phyloP scores from a whole-genome alignment of 2,329 filamentous ascomycete genomes.

The Neonectria punicea region DNA sequence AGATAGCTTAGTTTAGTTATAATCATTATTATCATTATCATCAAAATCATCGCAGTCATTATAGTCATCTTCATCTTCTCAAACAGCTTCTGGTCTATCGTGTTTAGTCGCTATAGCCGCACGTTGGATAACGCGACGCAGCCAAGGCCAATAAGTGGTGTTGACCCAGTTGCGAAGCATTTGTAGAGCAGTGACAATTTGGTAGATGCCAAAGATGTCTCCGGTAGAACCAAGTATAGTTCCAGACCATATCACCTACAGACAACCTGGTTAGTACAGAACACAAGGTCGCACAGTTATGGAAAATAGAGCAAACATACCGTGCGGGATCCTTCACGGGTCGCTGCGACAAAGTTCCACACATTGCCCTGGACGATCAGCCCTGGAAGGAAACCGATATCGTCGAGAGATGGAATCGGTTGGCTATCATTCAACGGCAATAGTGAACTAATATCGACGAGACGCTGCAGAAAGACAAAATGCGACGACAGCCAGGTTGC shows the following conservation, averaged over 20 bases:
- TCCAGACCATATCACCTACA: slow-evolving; percentile 2
- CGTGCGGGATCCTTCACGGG: slow-evolving; percentile 3
- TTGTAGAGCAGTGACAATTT: slow-evolving; percentile 17
- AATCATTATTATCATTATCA: background rate
- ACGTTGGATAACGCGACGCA: background rate
- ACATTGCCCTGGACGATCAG: slow-evolving; percentile 22
- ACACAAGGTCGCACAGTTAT: background rate
- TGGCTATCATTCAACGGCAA: background rate
- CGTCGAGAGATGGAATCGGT: background rate
- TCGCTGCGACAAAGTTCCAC: slow-evolving; percentile 11
- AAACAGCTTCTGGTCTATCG: background rate
- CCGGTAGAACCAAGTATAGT: slow-evolving; percentile 3
- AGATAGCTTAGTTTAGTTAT: background rate
- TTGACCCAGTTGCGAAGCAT: slow-evolving; percentile 4
- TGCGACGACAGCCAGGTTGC: slow-evolving; percentile 7
- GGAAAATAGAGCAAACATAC: background rate
- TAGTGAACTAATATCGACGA: background rate
- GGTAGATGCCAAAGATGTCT: slow-evolving; percentile 4
- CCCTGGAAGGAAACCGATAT: slow-evolving; percentile 1
- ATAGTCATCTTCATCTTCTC: background rate
- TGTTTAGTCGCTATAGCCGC: background rate
- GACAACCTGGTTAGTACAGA: background rate
- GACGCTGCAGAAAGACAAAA: background rate
- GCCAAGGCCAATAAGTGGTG: background rate
- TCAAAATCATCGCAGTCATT: background rate